A percentile compares a stretch with the other conserved stretches of the same genome.
phyloP scores from a whole-genome alignment of 495 filamentous ascomycete genomes.

The Daldinia loculata region DNA sequence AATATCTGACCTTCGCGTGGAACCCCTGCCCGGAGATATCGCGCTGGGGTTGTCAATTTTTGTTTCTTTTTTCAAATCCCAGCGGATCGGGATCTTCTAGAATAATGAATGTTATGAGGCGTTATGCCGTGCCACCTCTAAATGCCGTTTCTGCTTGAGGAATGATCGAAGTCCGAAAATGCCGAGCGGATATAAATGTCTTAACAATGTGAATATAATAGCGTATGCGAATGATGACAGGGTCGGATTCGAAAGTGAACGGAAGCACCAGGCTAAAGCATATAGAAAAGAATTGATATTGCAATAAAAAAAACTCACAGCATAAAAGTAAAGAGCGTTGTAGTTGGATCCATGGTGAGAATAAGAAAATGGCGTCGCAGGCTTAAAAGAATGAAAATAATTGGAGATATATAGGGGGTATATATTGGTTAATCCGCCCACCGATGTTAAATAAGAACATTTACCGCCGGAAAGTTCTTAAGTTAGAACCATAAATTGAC shows the following conservation, averaged over 20 bases:
- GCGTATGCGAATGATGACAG: constrained; percentile 8
- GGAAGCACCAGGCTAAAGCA: constrained; percentile 35
- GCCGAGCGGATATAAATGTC: constrained; percentile 26
- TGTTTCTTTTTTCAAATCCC: constrained; percentile 25
- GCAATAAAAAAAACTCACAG: constrained; percentile 64
- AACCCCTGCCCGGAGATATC: constrained; percentile 36
- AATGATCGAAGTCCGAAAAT: constrained; percentile 20
- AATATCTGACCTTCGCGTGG: constrained; percentile 45
- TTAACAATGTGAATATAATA: constrained; percentile 9
- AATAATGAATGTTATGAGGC: constrained; percentile 34
- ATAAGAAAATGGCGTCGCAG: not conserved
- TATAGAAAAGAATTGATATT: constrained; percentile 40
- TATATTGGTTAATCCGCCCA: constrained; percentile 4
- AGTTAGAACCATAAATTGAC: constrained; percentile 28
- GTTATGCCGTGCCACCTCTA: constrained; percentile 28
- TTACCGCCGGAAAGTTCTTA: constrained; percentile 32
- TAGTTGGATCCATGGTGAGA: constrained; percentile 67
- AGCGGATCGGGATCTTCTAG: constrained; percentile 34
- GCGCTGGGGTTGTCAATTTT: constrained; percentile 34
- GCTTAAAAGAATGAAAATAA: constrained; percentile 2
- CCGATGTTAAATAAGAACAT: constrained; percentile 7
- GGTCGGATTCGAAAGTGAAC: constrained; percentile 32
- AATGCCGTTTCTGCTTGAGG: constrained; percentile 5
- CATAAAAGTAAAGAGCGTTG: constrained; percentile 78
- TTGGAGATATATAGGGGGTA: not conserved